Evolutionary conservation across 148 eudicot genomes (phyloP).

Genomic region (Pharnaceum exiguum): DNA sequence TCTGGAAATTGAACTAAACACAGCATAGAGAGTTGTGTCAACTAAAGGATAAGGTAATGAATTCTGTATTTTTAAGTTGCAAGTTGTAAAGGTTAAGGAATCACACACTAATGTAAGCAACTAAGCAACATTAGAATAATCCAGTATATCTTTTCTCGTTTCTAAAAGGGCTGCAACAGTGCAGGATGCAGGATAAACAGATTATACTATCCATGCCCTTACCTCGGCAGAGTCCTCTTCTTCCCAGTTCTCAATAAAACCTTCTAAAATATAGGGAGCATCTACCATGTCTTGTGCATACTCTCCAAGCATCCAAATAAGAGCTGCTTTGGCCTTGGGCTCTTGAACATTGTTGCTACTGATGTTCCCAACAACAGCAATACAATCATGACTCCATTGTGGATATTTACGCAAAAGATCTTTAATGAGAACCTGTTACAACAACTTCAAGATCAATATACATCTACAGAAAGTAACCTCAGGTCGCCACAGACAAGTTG

Average conservation of each 20-base stretch:
- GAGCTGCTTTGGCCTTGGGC: slow-evolving; percentile 99
- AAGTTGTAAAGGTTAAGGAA: too few relatives aligned
- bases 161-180: too few relatives aligned
- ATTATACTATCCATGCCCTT: slow-evolving; percentile 10
- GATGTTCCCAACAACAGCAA: slow-evolving; percentile 96
- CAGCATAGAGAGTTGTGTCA: too few relatives aligned
- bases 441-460: slow-evolving; percentile 6
- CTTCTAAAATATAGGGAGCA: slow-evolving; percentile 87
- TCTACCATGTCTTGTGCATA: slow-evolving; percentile 98
- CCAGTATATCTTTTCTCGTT: too few relatives aligned
- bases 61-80: too few relatives aligned
- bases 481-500: background rate
- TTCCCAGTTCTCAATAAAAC: slow-evolving; percentile 85
- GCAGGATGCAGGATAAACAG: too few relatives aligned
- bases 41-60: too few relatives aligned
- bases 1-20: too few relatives aligned
- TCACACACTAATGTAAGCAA: too few relatives aligned
- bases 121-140: too few relatives aligned
- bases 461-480: background rate
- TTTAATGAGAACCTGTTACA: slow-evolving; percentile 86
- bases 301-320: slow-evolving; percentile 99
- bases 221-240: slow-evolving; percentile 98
- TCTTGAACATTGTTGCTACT: slow-evolving; percentile 98
- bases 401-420: slow-evolving; percentile 99
- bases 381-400: slow-evolving; percentile 99